phyloP scores from a whole-genome alignment of 192 early-diverging fungal genomes.

The Chytriomyces hyalinus region DNA sequence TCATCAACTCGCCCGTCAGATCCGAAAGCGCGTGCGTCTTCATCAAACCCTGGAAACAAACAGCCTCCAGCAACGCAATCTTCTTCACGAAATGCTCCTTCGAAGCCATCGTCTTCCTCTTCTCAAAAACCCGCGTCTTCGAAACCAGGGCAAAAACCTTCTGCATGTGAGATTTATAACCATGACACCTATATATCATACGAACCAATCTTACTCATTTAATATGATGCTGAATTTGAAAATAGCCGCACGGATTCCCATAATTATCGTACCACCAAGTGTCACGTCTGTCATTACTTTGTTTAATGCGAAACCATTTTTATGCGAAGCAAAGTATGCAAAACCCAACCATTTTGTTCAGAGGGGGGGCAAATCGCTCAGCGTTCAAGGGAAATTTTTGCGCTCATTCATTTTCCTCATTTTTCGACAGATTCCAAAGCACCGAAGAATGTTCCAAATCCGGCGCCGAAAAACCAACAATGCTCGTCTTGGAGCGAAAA shows the following conservation, averaged over 20 bases:
- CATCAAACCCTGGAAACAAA: background rate
- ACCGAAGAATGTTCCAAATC: conserved; percentile 62
- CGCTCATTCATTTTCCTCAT: background rate
- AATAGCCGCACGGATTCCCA: conserved; percentile 63
- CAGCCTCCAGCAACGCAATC: background rate
- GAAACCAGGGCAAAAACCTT: conserved; percentile 8
- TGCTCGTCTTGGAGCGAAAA: conserved; percentile 65
- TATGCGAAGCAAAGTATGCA: conserved; percentile 75
- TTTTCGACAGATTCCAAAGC: conserved; percentile 26
- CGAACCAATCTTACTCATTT: background rate
- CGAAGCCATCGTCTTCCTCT: background rate
- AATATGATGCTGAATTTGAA: background rate
- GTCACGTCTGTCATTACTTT: conserved; percentile 82
- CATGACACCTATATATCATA: background rate
- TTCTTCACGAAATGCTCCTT: conserved; percentile 11
- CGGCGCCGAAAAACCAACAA: conserved; percentile 69
- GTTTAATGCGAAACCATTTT: conserved; percentile 86
- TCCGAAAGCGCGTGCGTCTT: conserved; percentile 18
- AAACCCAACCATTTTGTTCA: too few species aligned
- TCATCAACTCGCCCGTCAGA: conserved; percentile 15
- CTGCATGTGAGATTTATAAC: background rate
- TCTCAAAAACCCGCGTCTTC: conserved; percentile 2
- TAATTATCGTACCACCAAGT: conserved; percentile 91
- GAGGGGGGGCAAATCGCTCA: too few species aligned
- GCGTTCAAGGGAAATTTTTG: too few species aligned